These are phyloP conservation scores for Vitis labrusca DNA, from an alignment of 164 flowering plant species.

Conservation along the genomic window DNA sequence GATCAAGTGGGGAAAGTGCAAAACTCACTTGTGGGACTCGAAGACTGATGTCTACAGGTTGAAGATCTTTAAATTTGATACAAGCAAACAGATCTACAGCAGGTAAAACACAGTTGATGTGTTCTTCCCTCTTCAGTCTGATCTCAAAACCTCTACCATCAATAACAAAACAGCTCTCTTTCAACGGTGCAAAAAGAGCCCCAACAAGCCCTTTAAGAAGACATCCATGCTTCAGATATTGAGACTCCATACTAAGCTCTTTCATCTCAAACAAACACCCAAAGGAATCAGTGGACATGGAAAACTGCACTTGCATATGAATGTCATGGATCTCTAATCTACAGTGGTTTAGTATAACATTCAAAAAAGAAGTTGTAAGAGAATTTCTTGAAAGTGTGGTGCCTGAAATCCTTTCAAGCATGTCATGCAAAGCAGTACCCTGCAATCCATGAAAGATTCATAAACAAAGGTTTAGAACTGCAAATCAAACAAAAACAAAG, in stretches of 20 bases:
- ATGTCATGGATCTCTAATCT: conserved; percentile 40
- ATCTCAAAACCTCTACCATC: conserved; percentile 45
- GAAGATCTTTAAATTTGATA: conserved; percentile 48
- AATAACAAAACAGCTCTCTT: conserved; percentile 35
- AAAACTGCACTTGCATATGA: conserved; percentile 47
- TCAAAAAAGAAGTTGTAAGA: conserved; percentile 33
- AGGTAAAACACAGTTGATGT: conserved; percentile 25
- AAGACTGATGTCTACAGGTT: conserved; percentile 35
- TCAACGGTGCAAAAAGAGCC: conserved; percentile 38
- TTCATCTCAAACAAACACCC: conserved; percentile 35
- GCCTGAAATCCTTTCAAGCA: conserved; percentile 42
- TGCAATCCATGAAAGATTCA: conserved; percentile 25
- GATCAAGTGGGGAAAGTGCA: conserved; percentile 51
- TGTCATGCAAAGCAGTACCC: conserved; percentile 67
- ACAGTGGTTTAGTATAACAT: conserved; percentile 50
- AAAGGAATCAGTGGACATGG: conserved; percentile 31
- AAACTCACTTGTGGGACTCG: conserved; percentile 44
- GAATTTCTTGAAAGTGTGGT: conserved; percentile 32
- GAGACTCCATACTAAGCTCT: conserved; percentile 41
- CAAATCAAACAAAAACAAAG: not conserved
- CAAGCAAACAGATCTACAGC: conserved; percentile 29
- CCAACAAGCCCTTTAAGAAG: conserved; percentile 46
- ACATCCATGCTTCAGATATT: conserved; percentile 28
- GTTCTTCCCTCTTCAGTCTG: conserved; percentile 42
- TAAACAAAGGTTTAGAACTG: not conserved